phyloP scores from a whole-genome alignment of 441 rosid species.

The Erodium chrysanthum region DNA sequence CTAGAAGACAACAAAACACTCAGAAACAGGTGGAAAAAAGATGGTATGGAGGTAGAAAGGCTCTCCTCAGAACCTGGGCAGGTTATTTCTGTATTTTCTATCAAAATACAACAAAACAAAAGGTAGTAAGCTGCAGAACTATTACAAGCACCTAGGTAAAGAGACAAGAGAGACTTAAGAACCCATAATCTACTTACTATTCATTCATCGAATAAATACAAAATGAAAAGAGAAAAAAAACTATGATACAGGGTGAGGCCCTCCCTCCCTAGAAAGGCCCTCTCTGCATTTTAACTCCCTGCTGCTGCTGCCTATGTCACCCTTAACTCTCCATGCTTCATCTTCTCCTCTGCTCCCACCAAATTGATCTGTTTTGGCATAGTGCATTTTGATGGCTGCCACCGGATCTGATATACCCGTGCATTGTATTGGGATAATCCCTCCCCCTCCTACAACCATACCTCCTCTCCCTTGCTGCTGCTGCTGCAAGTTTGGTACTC shows the following conservation, averaged over 20 bases:
- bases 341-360: conserved; percentile 45
- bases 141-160: too few species aligned
- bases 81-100: background rate
- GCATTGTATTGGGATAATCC: conserved; percentile 25
- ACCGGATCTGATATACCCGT: conserved; percentile 46
- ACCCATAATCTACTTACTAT: background rate
- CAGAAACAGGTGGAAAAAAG: too few species aligned
- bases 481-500: conserved; percentile 36
- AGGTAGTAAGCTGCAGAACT: background rate
- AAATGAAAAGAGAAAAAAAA: conserved; percentile 11
- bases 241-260: conserved; percentile 37
- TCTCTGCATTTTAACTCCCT: conserved; percentile 30
- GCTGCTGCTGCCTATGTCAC: conserved; percentile 32
- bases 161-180: too few species aligned
- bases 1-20: too few species aligned
- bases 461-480: conserved; percentile 26
- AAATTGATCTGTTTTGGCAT: conserved; percentile 35
- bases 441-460: conserved; percentile 39
- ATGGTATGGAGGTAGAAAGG: background rate
- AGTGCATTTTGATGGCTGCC: conserved; percentile 49
- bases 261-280: too few species aligned
- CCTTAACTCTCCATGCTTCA: conserved; percentile 36
- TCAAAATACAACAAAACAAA: background rate
- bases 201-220: conserved; percentile 33
- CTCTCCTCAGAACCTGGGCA: background rate